phyloP scores from a whole-genome alignment of 306 rosid species.

The Luffa aegyptiaca region DNA sequence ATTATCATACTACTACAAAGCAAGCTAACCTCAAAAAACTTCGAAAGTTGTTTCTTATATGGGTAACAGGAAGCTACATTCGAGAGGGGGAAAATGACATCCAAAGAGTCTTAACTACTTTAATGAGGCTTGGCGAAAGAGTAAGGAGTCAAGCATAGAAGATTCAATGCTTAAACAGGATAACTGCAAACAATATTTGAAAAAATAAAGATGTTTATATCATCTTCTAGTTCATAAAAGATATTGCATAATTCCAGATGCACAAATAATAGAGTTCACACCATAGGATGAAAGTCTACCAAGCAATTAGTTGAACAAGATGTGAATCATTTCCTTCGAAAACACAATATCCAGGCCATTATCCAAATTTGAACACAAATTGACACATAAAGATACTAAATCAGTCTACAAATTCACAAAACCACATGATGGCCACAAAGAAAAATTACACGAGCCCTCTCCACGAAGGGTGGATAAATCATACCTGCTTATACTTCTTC shows the following conservation, averaged over 20 bases:
- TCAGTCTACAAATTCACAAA: too few relatives aligned
- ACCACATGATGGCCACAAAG: background rate
- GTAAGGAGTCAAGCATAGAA: background rate
- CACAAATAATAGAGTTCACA: too few relatives aligned
- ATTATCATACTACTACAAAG: background rate
- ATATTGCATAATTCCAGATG: background rate
- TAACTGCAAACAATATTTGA: background rate
- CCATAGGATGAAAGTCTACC: background rate
- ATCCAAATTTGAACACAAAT: background rate
- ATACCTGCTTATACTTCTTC: slow-evolving; percentile 87
- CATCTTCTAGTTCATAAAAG: background rate
- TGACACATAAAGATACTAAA: background rate
- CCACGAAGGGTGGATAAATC: background rate
- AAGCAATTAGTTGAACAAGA: background rate
- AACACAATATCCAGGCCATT: background rate
- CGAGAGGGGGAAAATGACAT: background rate
- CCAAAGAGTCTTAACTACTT: background rate
- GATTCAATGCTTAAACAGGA: background rate
- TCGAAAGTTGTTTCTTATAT: background rate
- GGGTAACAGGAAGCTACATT: background rate
- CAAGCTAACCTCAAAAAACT: background rate
- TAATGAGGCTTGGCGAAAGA: background rate
- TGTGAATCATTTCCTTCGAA: background rate
- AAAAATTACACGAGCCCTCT: background rate
- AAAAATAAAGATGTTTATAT: background rate